A percentile compares a stretch with the other conserved stretches of the same genome.
Conservation (phyloP, 805 yeast genomes). For the Zygotorulaspora sp. region DNA sequence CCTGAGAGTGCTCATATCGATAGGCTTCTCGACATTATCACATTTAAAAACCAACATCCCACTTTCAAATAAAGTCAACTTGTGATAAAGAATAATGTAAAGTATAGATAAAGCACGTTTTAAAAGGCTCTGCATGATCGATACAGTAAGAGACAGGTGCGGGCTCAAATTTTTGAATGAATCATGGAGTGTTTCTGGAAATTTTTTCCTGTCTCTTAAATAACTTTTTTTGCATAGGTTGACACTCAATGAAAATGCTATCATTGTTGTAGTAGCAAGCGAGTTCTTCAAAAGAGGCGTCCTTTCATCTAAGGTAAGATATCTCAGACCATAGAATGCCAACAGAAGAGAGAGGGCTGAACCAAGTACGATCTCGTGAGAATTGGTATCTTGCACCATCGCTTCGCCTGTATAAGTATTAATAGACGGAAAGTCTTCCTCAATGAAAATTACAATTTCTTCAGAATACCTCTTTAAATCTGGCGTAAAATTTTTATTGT, state of each 20-base stretch:
- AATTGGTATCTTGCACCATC: constrained; percentile 1
- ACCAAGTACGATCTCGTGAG: constrained; percentile 7
- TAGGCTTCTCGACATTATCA: background rate
- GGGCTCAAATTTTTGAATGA: constrained; percentile 19
- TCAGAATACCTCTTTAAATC: constrained; percentile 9
- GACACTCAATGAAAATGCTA: constrained; percentile 17
- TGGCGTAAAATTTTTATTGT: constrained; percentile 13
- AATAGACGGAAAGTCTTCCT: constrained; percentile 12
- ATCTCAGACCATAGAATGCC: constrained; percentile 17
- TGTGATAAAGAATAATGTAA: constrained; percentile 14
- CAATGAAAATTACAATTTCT: constrained; percentile 9
- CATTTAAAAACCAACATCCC: constrained; percentile 6
- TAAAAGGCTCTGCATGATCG: constrained; percentile 7
- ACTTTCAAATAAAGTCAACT: constrained; percentile 14
- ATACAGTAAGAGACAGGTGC: constrained; percentile 12
- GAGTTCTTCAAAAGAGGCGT: constrained; percentile 9
- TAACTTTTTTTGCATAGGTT: constrained; percentile 12
- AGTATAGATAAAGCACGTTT: constrained; percentile 13
- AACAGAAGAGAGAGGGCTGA: constrained; percentile 9
- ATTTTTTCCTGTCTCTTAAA: constrained; percentile 18
- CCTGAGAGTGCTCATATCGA: constrained; percentile 3
- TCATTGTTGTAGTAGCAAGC: constrained; percentile 12
- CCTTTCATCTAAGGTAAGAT: constrained; percentile 14
- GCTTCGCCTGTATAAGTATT: constrained; percentile 10
- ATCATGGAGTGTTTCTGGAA: constrained; percentile 14